Evolutionary conservation across 2,329 filamentous ascomycete species (phyloP), one percentile per base, ranked within the genome.

Genomic region (Capronia coronata): DNA sequence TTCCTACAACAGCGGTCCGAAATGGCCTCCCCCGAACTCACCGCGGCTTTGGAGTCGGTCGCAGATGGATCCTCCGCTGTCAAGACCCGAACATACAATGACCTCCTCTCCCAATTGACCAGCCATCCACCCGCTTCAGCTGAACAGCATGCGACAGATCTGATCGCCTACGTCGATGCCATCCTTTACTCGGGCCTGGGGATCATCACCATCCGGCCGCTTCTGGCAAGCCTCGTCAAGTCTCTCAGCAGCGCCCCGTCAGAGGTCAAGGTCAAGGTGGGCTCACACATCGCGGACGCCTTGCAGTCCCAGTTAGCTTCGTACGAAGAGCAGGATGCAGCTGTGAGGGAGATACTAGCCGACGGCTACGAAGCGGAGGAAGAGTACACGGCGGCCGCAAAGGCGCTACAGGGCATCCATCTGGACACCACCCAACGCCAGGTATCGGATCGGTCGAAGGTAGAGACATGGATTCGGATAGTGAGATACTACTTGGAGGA

Each of bases 401-500:
- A 83, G 64, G 75, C 79, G 8, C 78, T 98, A 5, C 80, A 87
- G 62, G 84, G 83, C 30, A 94, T 97, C 60, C 86, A 89, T 27
- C 82, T 97, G 40, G 91, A 98, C 65, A 85, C 80, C 49, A 90
- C 89, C 1, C 89, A 95, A 71, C 84, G 91, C 42, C 82, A 86
- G 49, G 82, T 96, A 29, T 81, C 83, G 22, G 83, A 89, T 64
- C 81, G 87, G 61, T 86, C 91, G 59, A 90, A 89, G 69, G 87
- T 88, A 7, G 76, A 77, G 47, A 80, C 93, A 47, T 97, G 91
- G 87, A 85, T 97, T 60, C 86, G 91, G 52, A 95, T 98, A 64
- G 89, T 94, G 64, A 82, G 93, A 55, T 86, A 94, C 73, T 94
- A 93, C 66, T 79, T 98, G 55, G 91, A 98, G 71, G 87, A 90